A percentile compares a stretch with the other conserved stretches of the same genome.
Conservation (phyloP, 1,139 yeast genomes). For the Scheffersomyces titani region DNA sequence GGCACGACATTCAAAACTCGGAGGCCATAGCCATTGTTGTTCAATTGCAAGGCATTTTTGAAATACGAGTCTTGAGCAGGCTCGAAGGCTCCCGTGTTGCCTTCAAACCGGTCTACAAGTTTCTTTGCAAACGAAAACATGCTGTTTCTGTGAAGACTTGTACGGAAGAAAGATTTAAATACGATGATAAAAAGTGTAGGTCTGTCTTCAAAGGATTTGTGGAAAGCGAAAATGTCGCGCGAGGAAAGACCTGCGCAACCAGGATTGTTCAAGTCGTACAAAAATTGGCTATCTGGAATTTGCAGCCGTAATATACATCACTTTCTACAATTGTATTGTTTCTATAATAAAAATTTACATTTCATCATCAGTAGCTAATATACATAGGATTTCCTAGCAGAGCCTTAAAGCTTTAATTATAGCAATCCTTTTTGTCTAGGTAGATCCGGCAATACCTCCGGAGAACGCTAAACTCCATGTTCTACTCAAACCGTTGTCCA, state of each 20-base stretch:
- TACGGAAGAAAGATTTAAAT: background rate
- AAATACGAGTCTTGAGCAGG: constrained; percentile 53
- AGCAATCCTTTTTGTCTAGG: background rate
- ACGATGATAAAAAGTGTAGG: background rate
- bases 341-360: background rate
- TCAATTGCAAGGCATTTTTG: constrained; percentile 40
- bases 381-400: background rate
- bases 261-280: background rate
- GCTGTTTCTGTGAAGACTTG: background rate
- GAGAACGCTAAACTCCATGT: constrained; percentile 84
- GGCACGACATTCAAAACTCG: constrained; percentile 44
- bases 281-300: background rate
- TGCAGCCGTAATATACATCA: background rate
- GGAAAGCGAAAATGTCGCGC: background rate
- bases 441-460: constrained; percentile 13
- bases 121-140: constrained; percentile 92
- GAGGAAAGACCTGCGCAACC: background rate
- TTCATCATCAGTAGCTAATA: background rate
- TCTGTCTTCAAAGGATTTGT: background rate
- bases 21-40: constrained; percentile 46
- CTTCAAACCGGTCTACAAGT: constrained; percentile 74
- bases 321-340: background rate
- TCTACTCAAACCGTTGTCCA: constrained; percentile 87
- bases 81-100: constrained; percentile 27
- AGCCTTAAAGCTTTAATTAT: background rate